A percentile compares a stretch with the other conserved stretches of the same genome.
Evolutionary conservation across 495 filamentous ascomycete species (phyloP).

Genomic region (Cudoniella acicularis): DNA sequence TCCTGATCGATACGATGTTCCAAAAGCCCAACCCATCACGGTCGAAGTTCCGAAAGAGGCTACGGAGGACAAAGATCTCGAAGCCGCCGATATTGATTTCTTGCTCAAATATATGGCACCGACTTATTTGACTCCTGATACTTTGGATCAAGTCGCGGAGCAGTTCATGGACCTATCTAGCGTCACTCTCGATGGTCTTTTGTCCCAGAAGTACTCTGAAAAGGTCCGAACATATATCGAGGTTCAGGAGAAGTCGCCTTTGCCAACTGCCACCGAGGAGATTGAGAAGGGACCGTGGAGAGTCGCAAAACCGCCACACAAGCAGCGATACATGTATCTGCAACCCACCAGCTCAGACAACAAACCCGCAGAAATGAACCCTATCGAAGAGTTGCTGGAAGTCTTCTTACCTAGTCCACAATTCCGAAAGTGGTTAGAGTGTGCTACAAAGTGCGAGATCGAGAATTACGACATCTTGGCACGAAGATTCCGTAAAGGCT

Average conservation of each 20-base stretch:
- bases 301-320: slow-evolving; percentile 86
- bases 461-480: slow-evolving; percentile 67
- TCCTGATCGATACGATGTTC: slow-evolving; percentile 80
- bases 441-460: slow-evolving; percentile 68
- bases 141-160: slow-evolving; percentile 73
- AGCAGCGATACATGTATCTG: slow-evolving; percentile 87
- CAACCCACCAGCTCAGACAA: slow-evolving; percentile 34
- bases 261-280: slow-evolving; percentile 45
- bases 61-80: slow-evolving; percentile 51
- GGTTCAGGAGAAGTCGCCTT: slow-evolving; percentile 50
- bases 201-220: slow-evolving; percentile 71
- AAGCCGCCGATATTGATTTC: slow-evolving; percentile 76
- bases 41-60: slow-evolving; percentile 41
- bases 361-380: slow-evolving; percentile 36
- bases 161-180: slow-evolving; percentile 79
- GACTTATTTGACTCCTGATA: slow-evolving; percentile 91
- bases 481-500: slow-evolving; percentile 77
- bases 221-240: slow-evolving; percentile 66
- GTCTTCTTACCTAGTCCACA: slow-evolving; percentile 75
- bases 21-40: slow-evolving; percentile 55
- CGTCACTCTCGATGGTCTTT: slow-evolving; percentile 70
- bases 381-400: slow-evolving; percentile 71
- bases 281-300: slow-evolving; percentile 64
- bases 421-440: slow-evolving; percentile 86
- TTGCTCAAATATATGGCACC: slow-evolving; percentile 84